A percentile compares a stretch with the other conserved stretches of the same genome.
These are phyloP conservation scores for Saksenaea oblongispora DNA, from an alignment of 371 early-diverging fungal species.

Conservation along the genomic window DNA sequence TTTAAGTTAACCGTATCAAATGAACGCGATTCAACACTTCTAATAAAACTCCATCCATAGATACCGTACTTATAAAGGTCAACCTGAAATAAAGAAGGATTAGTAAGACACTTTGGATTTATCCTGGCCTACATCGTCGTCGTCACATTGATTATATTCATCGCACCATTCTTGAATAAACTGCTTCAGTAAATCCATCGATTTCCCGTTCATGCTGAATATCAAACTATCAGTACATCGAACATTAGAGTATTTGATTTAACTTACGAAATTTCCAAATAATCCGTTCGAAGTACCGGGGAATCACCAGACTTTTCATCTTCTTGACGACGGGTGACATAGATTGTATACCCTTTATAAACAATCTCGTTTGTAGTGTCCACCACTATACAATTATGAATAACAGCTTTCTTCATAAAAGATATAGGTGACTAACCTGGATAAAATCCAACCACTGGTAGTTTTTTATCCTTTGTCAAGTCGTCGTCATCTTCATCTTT, in stretches of 20 bases:
- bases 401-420: not conserved
- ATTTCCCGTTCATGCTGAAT: conserved; percentile 26
- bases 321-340: conserved; percentile 9
- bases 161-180: conserved; percentile 40
- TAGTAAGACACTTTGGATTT: not conserved
- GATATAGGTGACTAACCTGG: conserved; percentile 28
- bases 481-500: conserved; percentile 18
- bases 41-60: conserved; percentile 12
- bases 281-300: conserved; percentile 8
- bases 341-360: conserved; percentile 27
- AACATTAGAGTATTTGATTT: not conserved
- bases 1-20: conserved; percentile 30
- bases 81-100: conserved; percentile 9
- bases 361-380: conserved; percentile 18
- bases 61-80: conserved; percentile 18
- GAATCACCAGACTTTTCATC: not conserved
- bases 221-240: not conserved
- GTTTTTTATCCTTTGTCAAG: not conserved
- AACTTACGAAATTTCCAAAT: conserved; percentile 22
- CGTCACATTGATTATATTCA: conserved; percentile 19
- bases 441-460: conserved; percentile 24
- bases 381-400: conserved; percentile 5
- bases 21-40: conserved; percentile 28
- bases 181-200: conserved; percentile 19
- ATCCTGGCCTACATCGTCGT: conserved; percentile 3